Conservation (phyloP, 352 stramenopile species). For the Phytophthora pinifolia region DNA sequence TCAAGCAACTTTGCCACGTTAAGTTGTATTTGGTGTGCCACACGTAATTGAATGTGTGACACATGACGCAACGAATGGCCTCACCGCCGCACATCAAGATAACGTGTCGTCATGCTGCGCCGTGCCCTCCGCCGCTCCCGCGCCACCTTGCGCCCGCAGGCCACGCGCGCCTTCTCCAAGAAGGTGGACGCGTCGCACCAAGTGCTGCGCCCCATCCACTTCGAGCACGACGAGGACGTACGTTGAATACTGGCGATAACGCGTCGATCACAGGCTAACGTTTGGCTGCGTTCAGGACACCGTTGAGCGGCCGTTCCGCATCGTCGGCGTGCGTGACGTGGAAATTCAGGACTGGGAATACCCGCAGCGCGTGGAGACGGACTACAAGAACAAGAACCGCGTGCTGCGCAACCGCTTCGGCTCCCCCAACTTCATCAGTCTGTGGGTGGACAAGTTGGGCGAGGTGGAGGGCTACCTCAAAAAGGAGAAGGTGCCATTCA, state of each 20-base stretch:
- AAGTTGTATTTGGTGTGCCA: not conserved
- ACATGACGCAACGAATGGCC: constrained; percentile 22
- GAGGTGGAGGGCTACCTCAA: constrained; percentile 70
- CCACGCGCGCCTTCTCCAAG: constrained; percentile 27
- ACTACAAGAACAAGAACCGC: constrained; percentile 62
- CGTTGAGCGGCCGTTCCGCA: constrained; percentile 57
- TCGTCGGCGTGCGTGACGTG: constrained; percentile 79
- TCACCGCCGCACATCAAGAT: constrained; percentile 24
- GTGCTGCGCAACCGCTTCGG: constrained; percentile 75
- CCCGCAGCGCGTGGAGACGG: constrained; percentile 62
- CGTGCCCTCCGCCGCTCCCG: constrained; percentile 18
- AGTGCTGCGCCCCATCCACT: constrained; percentile 65
- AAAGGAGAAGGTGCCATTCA: constrained; percentile 59
- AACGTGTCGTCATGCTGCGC: constrained; percentile 17
- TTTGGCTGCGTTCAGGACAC: constrained; percentile 29
- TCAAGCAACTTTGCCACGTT: not conserved
- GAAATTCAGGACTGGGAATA: constrained; percentile 81
- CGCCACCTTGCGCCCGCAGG: constrained; percentile 13
- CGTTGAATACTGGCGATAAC: constrained; percentile 7
- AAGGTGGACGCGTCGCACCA: constrained; percentile 11
- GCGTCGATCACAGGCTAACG: constrained; percentile 7
- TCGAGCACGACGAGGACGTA: constrained; percentile 66
- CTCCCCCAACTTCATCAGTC: constrained; percentile 82
- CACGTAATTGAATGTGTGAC: not conserved
- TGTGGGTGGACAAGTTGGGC: constrained; percentile 78